These are phyloP conservation scores for Hypoxylon sp. DNA, from an alignment of 2,329 filamentous ascomycete genomes.

Conservation along the genomic window DNA sequence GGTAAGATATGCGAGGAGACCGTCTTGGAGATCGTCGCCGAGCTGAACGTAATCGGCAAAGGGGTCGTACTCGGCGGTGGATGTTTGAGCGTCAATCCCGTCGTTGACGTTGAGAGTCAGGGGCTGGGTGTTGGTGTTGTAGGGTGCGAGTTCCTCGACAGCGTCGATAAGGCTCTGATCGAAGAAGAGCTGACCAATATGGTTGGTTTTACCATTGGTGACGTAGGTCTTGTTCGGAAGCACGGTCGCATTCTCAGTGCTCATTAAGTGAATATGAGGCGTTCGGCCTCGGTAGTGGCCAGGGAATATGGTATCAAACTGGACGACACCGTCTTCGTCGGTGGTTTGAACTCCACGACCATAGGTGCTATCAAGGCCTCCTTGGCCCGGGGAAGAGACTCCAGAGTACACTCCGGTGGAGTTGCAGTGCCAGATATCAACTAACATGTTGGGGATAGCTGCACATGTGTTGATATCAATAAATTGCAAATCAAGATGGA, in stretches of 20 bases:
- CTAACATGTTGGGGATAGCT: slow-evolving; percentile 54
- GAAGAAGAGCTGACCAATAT: slow-evolving; percentile 74
- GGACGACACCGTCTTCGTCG: slow-evolving; percentile 55
- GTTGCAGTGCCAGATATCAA: slow-evolving; percentile 59
- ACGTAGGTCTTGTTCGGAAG: slow-evolving; percentile 63
- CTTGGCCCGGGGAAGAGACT: slow-evolving; percentile 46
- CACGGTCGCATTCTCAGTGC: slow-evolving; percentile 50
- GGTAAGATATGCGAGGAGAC: slow-evolving; percentile 65
- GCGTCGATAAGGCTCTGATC: slow-evolving; percentile 67
- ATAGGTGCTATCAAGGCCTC: slow-evolving; percentile 54
- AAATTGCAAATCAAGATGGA: slow-evolving; percentile 60
- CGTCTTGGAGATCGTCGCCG: slow-evolving; percentile 63
- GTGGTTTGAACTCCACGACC: slow-evolving; percentile 55
- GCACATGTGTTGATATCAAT: slow-evolving; percentile 57
- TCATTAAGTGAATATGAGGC: slow-evolving; percentile 55
- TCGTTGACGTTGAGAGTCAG: slow-evolving; percentile 66
- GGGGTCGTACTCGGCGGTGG: slow-evolving; percentile 67
- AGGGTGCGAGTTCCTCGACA: slow-evolving; percentile 63
- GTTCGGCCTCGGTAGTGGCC: slow-evolving; percentile 52
- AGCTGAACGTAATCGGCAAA: slow-evolving; percentile 71
- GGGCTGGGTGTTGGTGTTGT: slow-evolving; percentile 58
- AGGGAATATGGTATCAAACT: slow-evolving; percentile 57
- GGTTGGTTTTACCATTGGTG: slow-evolving; percentile 63
- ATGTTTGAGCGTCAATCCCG: slow-evolving; percentile 63
- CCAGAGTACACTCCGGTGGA: slow-evolving; percentile 59